These are phyloP conservation scores for Acephala macrosclerotiorum DNA, from an alignment of 2,329 filamentous ascomycete genomes.

Conservation along the genomic window DNA sequence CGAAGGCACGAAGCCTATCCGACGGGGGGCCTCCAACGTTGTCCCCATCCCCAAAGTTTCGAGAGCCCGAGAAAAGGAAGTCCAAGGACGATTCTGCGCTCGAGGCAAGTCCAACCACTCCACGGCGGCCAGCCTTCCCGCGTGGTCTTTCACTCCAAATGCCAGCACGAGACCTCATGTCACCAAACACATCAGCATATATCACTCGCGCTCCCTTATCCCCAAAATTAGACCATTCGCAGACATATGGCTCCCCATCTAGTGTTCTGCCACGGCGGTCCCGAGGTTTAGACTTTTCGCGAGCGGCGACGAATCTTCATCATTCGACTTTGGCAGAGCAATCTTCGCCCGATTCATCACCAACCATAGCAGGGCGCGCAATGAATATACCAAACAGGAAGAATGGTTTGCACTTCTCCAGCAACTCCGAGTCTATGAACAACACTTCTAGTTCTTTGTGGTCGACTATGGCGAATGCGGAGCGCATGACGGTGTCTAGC, in stretches of 20 bases:
- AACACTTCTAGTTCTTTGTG: conserved; percentile 66
- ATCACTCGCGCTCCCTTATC: conserved; percentile 74
- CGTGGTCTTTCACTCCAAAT: conserved; percentile 76
- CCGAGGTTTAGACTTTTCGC: conserved; percentile 89
- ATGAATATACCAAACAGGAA: conserved; percentile 67
- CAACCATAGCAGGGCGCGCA: conserved; percentile 77
- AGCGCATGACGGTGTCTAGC: conserved; percentile 77
- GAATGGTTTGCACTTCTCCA: conserved; percentile 53
- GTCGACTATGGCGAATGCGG: conserved; percentile 73
- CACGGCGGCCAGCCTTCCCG: conserved; percentile 69
- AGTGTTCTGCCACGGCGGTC: conserved; percentile 90
- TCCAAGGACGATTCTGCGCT: conserved; percentile 46
- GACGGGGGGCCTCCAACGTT: conserved; percentile 41
- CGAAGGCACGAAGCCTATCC: conserved; percentile 43
- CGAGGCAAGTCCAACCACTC: conserved; percentile 66
- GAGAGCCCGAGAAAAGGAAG: conserved; percentile 41
- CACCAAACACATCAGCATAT: conserved; percentile 52
- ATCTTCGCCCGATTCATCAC: conserved; percentile 89
- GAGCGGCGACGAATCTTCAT: conserved; percentile 92
- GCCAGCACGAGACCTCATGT: conserved; percentile 59
- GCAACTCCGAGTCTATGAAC: conserved; percentile 69
- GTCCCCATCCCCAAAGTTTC: conserved; percentile 45
- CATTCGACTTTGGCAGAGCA: conserved; percentile 92
- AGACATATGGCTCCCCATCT: conserved; percentile 85
- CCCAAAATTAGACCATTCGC: conserved; percentile 83